Evolutionary conservation across 2,329 filamentous ascomycete species (phyloP).

Genomic region (Elsinoe australis): DNA sequence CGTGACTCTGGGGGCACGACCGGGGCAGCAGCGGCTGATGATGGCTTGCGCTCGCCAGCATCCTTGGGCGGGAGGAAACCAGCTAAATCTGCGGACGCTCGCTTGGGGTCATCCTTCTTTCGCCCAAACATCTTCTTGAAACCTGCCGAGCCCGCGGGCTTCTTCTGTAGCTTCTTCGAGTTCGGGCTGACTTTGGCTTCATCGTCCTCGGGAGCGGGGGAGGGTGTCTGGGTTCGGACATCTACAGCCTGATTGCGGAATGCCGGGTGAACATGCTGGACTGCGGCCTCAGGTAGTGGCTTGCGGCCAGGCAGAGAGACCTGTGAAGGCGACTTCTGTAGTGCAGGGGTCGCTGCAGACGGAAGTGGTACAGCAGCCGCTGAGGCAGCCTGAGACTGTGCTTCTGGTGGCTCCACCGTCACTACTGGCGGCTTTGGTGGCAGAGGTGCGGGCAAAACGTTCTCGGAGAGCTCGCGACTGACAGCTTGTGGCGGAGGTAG

Average conservation of each 20-base stretch:
- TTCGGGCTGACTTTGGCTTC: slow-evolving; percentile 27
- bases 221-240: slow-evolving; percentile 27
- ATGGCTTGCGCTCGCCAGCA: background rate
- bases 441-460: slow-evolving; percentile 16
- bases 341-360: background rate
- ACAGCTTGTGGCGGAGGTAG: slow-evolving; percentile 4
- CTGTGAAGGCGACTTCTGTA: slow-evolving; percentile 20
- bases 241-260: slow-evolving; percentile 28
- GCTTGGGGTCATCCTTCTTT: slow-evolving; percentile 48
- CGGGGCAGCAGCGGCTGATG: background rate
- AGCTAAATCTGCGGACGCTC: slow-evolving; percentile 15
- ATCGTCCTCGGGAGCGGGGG: slow-evolving; percentile 26
- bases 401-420: slow-evolving; percentile 11
- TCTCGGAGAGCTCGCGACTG: background rate
- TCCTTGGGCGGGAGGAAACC: slow-evolving; percentile 22
- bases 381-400: slow-evolving; percentile 6
- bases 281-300: slow-evolving; percentile 24
- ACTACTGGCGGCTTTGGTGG: slow-evolving; percentile 19
- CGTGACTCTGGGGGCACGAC: background rate
- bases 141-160: slow-evolving; percentile 42
- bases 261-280: slow-evolving; percentile 36
- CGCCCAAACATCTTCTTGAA: slow-evolving; percentile 60
- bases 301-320: slow-evolving; percentile 27
- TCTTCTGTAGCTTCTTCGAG: slow-evolving; percentile 33
- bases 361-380: slow-evolving; percentile 8